Evolutionary conservation across 192 early-diverging fungal genomes (phyloP), one percentile per base, ranked within the genome.

Genomic region (Linnemannia schmuckeri): DNA sequence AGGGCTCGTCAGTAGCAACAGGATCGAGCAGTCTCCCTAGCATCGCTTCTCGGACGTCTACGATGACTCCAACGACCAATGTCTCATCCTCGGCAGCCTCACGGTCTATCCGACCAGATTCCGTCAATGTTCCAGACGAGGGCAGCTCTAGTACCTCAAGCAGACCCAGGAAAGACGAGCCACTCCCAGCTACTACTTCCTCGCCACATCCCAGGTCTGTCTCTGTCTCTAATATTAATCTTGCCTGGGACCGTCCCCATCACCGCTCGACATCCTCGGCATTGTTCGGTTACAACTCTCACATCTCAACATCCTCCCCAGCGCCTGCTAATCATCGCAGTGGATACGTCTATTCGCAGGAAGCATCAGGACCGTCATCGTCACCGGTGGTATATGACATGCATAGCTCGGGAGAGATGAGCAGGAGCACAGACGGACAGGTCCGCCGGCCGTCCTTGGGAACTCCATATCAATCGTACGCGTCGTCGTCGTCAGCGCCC

Each of bases 101-200:
- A 4, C 44, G 13, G 27, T 35, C 46, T 22, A 33, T 30, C 7
- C 73, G 35, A 17, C 17, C n/a, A 18, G 47, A 47, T 12, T 54
- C 73, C 42, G 17, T 35, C 18, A 72, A 17, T 15, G 18, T 47
- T 7, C 15, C 74, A 55, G 37, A 68, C 49, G 38, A 40, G 35
- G 30, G 52, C 40, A 54, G 8, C 40, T 40, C 47, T 10, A 13
- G 70, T 17, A 75, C 46, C 46, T 80, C 79, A 24, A 80, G 46
- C 70, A 72, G 75, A 57, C 70, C 77, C 52, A 55, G 83, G 15
- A 85, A 83, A 40, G 78, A 83, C 30, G 82, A 84, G 41, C 88
- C 82, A 7, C 46, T 85, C 8, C 88, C 79, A 38, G 24, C 77
- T 15, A 54, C 49, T 1, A 72, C 83, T 5, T 27, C 66, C 9